Conservation (phyloP, 495 filamentous ascomycete genomes). For the Coniosporium apollinis region DNA sequence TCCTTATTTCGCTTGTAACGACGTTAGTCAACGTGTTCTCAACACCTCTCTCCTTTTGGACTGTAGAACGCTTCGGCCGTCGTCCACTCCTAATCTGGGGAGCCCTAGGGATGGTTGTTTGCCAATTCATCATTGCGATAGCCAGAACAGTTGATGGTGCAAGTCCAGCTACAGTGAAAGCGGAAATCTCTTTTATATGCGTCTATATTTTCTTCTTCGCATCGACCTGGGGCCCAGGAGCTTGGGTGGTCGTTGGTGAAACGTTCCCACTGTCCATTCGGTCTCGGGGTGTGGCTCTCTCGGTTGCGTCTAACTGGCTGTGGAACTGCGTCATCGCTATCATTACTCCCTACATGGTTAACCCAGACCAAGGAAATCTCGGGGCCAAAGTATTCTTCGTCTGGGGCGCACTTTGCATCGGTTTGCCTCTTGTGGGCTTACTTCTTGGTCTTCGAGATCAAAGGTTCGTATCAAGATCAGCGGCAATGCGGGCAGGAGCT, state of each 20-base stretch:
- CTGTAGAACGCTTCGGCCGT: conserved; percentile 66
- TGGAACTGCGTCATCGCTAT: conserved; percentile 57
- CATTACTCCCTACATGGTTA: conserved; percentile 54
- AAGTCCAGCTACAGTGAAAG: conserved; percentile 12
- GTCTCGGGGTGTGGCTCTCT: conserved; percentile 62
- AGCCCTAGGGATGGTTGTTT: conserved; percentile 63
- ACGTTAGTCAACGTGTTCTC: conserved; percentile 74
- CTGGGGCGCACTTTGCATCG: conserved; percentile 10
- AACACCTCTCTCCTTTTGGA: conserved; percentile 66
- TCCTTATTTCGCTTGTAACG: conserved; percentile 65
- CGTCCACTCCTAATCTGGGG: conserved; percentile 66
- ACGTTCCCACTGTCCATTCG: conserved; percentile 77
- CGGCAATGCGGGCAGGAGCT: too few relatives aligned
- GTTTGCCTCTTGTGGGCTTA: too few relatives aligned
- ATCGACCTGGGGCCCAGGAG: conserved; percentile 32
- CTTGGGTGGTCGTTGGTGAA: conserved; percentile 77
- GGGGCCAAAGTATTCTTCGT: conserved; percentile 25
- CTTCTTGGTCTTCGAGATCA: conserved; percentile 70
- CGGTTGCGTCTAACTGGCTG: conserved; percentile 78
- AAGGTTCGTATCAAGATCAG: too few relatives aligned
- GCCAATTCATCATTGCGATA: conserved; percentile 75
- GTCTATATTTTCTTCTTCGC: conserved; percentile 40
- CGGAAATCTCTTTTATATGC: conserved; percentile 26
- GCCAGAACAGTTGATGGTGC: conserved; percentile 25
- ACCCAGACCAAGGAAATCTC: conserved; percentile 20